Conservation (phyloP, 2,329 filamentous ascomycete genomes). For the Chaetothyriales sp. region DNA sequence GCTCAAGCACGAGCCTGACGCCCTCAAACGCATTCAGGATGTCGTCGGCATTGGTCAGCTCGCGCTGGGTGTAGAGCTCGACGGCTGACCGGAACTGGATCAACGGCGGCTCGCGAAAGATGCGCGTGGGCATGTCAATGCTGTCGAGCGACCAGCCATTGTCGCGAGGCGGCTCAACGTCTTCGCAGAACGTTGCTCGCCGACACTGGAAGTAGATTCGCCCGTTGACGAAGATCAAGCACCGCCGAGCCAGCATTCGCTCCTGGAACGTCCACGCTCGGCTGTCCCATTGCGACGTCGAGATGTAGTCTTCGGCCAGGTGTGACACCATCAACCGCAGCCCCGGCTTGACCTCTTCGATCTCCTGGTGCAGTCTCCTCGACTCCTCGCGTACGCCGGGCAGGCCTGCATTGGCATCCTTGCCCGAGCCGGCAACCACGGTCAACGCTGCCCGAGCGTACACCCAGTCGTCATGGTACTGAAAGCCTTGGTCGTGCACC, state of each 20-base stretch:
- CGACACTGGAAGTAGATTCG: constrained; percentile 19
- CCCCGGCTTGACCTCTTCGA: constrained; percentile 16
- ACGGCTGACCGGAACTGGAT: constrained; percentile 18
- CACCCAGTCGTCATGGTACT: constrained; percentile 20
- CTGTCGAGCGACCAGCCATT: constrained; percentile 18
- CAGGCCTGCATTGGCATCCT: constrained; percentile 19
- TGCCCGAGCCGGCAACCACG: constrained; percentile 15
- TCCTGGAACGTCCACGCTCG: constrained; percentile 31
- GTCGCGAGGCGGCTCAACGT: constrained; percentile 15
- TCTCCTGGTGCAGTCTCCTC: constrained; percentile 16
- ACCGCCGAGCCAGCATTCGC: constrained; percentile 24
- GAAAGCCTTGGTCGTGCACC: constrained; percentile 17
- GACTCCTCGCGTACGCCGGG: constrained; percentile 18
- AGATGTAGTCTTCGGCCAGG: constrained; percentile 20
- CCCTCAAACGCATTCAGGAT: constrained; percentile 18
- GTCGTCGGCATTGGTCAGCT: constrained; percentile 15
- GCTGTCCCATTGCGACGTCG: constrained; percentile 23
- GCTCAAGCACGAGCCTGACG: constrained; percentile 16
- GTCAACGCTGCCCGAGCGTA: constrained; percentile 16
- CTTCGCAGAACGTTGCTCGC: constrained; percentile 17
- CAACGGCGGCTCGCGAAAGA: constrained; percentile 17
- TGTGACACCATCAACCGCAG: constrained; percentile 18
- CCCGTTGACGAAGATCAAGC: constrained; percentile 25
- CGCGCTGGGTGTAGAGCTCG: constrained; percentile 18
- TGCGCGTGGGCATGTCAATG: constrained; percentile 19